These are phyloP conservation scores for Candida insectorum DNA, from an alignment of 805 yeast species.

Conservation along the genomic window DNA sequence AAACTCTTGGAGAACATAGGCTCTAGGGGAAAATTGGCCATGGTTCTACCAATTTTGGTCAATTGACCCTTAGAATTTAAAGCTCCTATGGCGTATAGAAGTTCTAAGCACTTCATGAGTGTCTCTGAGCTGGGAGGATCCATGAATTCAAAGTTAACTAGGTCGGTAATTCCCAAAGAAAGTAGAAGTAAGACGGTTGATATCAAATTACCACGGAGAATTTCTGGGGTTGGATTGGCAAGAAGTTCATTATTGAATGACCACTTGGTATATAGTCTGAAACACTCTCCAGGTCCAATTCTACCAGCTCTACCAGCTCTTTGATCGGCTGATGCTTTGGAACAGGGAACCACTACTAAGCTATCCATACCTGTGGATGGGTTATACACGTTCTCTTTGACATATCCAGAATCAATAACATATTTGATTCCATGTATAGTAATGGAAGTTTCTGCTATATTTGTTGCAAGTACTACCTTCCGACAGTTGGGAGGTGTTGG, in stretches of 20 bases:
- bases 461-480: conserved; percentile 91
- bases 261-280: conserved; percentile 80
- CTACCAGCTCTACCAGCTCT: conserved; percentile 81
- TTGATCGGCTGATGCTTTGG: conserved; percentile 64
- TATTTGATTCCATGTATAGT: conserved; percentile 42
- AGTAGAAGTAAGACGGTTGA: conserved; percentile 72
- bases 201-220: conserved; percentile 77
- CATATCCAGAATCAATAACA: conserved; percentile 46
- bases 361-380: conserved; percentile 44
- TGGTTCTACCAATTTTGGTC: conserved; percentile 72
- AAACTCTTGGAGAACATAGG: conserved; percentile 84
- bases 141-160: conserved; percentile 82
- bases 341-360: conserved; percentile 43
- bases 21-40: conserved; percentile 91
- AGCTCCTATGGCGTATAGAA: conserved; percentile 85
- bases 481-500: conserved; percentile 78
- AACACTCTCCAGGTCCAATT: conserved; percentile 50
- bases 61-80: conserved; percentile 74
- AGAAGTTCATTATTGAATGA: conserved; percentile 76
- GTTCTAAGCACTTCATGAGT: conserved; percentile 70
- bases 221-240: conserved; percentile 84
- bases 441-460: conserved; percentile 63
- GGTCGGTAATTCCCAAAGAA: conserved; percentile 81
- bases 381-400: conserved; percentile 41
- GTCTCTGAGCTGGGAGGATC: conserved; percentile 82